Conservation (phyloP, 2,329 filamentous ascomycete species). For the Venturia pyrina region DNA sequence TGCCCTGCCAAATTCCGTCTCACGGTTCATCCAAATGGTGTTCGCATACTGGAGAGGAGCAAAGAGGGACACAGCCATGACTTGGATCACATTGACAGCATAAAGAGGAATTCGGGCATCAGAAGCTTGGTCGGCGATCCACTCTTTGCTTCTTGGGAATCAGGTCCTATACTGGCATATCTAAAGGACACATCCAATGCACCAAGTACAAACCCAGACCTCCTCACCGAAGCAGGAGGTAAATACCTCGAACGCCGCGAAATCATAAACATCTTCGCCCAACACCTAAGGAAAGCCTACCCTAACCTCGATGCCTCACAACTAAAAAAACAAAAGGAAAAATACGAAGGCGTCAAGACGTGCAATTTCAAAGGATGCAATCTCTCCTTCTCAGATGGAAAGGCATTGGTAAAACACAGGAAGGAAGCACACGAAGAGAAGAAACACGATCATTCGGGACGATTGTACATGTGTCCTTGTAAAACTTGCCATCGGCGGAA, state of each 20-base stretch:
- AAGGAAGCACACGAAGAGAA: constrained; percentile 16
- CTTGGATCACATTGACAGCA: constrained; percentile 18
- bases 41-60: constrained; percentile 16
- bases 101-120: constrained; percentile 17
- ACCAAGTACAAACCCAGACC: constrained; percentile 11
- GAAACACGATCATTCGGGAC: constrained; percentile 16
- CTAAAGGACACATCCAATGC: constrained; percentile 15
- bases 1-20: constrained; percentile 18
- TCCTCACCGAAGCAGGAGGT: constrained; percentile 17
- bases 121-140: constrained; percentile 16
- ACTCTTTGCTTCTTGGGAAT: constrained; percentile 18
- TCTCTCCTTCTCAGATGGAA: constrained; percentile 16
- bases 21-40: constrained; percentile 16
- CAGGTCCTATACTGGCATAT: constrained; percentile 17
- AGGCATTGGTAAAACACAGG: constrained; percentile 16
- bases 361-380: constrained; percentile 18
- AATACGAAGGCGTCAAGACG: constrained; percentile 17
- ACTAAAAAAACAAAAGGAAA: constrained; percentile 18
- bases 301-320: constrained; percentile 14
- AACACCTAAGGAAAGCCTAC: constrained; percentile 16
- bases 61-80: constrained; percentile 16
- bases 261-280: constrained; percentile 18
- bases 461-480: constrained; percentile 15
- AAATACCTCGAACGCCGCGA: constrained; percentile 17
- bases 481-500: constrained; percentile 17